These are phyloP conservation scores for Solanum acaule DNA, from an alignment of 257 asterid genomes.

Conservation along the genomic window DNA sequence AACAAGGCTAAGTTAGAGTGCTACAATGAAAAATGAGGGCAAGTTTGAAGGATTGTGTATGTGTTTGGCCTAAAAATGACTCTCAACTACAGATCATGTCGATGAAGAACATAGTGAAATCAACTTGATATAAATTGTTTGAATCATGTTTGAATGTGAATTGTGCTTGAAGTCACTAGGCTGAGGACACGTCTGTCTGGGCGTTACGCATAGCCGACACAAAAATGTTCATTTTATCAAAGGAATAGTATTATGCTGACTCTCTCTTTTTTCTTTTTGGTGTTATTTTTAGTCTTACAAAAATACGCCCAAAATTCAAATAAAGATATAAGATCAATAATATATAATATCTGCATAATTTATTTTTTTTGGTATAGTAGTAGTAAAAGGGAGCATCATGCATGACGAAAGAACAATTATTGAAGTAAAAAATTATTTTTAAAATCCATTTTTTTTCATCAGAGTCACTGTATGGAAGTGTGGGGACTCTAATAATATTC, in stretches of 20 bases:
- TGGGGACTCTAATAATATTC: neutral
- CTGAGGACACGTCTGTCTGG: rapidly evolving
- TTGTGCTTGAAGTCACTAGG: too few species aligned
- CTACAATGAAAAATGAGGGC: too few species aligned
- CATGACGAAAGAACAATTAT: neutral
- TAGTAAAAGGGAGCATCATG: neutral
- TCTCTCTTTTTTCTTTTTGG: neutral
- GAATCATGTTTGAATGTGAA: too few species aligned
- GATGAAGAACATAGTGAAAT: too few species aligned
- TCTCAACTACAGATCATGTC: too few species aligned
- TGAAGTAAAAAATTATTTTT: neutral
- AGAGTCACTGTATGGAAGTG: neutral
- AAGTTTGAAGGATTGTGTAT: too few species aligned
- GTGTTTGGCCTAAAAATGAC: too few species aligned
- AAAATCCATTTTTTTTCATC: neutral
- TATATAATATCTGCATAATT: too few species aligned
- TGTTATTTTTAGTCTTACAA: neutral
- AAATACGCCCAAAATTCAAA: neutral
- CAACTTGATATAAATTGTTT: too few species aligned
- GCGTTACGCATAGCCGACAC: rapidly evolving
- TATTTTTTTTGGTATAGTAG: neutral
- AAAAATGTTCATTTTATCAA: neutral
- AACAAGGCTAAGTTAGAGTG: too few species aligned
- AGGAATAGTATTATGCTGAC: neutral
- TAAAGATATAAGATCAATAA: neutral